These are phyloP conservation scores for Saccharomycopsis vini DNA, from an alignment of 805 yeast species.

Conservation along the genomic window DNA sequence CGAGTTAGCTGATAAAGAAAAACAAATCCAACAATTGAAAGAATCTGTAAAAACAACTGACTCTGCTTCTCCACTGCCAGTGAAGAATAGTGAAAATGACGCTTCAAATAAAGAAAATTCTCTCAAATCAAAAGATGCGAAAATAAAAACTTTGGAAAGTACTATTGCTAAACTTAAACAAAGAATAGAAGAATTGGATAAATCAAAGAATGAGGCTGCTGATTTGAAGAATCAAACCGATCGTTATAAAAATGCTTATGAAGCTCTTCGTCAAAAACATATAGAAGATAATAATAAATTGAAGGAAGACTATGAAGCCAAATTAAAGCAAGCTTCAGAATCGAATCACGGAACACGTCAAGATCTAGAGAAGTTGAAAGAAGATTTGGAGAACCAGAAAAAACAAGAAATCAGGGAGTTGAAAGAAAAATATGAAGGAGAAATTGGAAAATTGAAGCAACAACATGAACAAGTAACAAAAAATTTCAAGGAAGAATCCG, in stretches of 20 bases:
- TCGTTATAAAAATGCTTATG: slow-evolving; percentile 19
- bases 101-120: too few relatives aligned
- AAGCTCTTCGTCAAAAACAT: too few relatives aligned
- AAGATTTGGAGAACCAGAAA: neutral
- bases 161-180: too few relatives aligned
- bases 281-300: too few relatives aligned
- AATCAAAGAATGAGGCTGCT: neutral
- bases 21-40: slow-evolving; percentile 2
- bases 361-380: slow-evolving; percentile 6
- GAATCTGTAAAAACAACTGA: neutral
- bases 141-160: too few relatives aligned
- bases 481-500: too few relatives aligned
- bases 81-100: too few relatives aligned
- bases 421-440: slow-evolving; percentile 6
- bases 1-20: slow-evolving; percentile 11
- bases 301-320: slow-evolving; percentile 18
- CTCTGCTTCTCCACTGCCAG: neutral
- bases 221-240: neutral
- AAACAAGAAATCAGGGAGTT: slow-evolving; percentile 7
- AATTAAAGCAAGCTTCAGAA: too few relatives aligned
- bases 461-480: too few relatives aligned
- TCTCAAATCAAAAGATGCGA: too few relatives aligned
- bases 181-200: too few relatives aligned
- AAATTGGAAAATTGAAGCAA: slow-evolving; percentile 1
- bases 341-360: too few relatives aligned